Evolutionary conservation across 1,284 basidiomycete species (phyloP), one percentile per base, ranked within the genome.

Genomic region (Peniophora sp.): DNA sequence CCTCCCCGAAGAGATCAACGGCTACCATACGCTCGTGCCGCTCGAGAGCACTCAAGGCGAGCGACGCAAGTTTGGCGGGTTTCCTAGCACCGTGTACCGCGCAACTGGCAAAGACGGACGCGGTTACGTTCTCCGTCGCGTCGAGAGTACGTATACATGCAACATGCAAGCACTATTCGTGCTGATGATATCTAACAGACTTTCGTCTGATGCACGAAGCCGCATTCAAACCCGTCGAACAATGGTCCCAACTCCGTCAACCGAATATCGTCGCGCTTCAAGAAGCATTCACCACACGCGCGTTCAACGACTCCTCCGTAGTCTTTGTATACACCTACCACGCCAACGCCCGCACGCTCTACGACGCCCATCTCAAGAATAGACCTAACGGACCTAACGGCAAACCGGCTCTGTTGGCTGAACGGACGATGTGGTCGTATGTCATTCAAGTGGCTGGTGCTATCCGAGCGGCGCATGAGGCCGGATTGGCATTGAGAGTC

Each of bases 251-350:
- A 49, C 76, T 98, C 53, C 78, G 77, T 17, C 95, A 99, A 71
- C 94, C 97, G 0, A 85, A 82, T 59, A 88, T 99, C 56, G 83
- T 97, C 23, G 72, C 81, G 17, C 74, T 98, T 8, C 80, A 83
- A 45, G 97, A 99, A 67, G 97, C 96, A 0, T 99, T 99, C 70
- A 98, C 97, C 0, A 97, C 95, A 0, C 80, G 89, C 41, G 84
- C 91, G 0, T 99, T 99, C 67, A 84, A 85, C 53, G 97, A 98
- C 64, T 87, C 85, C 59, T 97, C 96, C 9, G 79, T 99, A 38
- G 85, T 99, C 43, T 86, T 99, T 44, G 92, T 89, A 1, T 97
- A 96, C 65, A 85, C 93, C 52, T 98, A 92, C 64, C 85, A 97
- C 62, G 85, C 97, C 0, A 81, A 87, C 57, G 79, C 93, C 0